These are phyloP conservation scores for Escovopsis sp. DNA, from an alignment of 2,329 filamentous ascomycete species.

Conservation along the genomic window DNA sequence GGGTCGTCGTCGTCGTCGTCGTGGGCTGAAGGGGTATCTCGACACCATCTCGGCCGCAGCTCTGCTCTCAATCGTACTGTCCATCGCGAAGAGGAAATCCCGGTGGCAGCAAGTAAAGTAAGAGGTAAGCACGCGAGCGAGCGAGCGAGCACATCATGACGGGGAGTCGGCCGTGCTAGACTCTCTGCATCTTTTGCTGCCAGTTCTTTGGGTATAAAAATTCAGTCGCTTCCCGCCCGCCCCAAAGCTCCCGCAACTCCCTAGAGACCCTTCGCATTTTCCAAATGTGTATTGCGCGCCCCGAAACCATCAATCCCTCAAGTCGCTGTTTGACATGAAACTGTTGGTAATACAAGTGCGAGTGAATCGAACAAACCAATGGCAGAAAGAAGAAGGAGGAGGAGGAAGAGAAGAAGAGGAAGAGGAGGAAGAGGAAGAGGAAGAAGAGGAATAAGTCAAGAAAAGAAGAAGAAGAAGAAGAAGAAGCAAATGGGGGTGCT, in stretches of 20 bases:
- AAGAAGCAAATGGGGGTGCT: conserved; percentile 2
- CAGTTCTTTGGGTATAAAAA: neutral
- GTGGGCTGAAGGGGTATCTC: too few relatives aligned
- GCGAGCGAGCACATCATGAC: too few relatives aligned
- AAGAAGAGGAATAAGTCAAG: conserved; percentile 1
- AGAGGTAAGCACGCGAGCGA: too few relatives aligned
- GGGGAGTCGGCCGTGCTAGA: too few relatives aligned
- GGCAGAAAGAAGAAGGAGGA: conserved; percentile 4
- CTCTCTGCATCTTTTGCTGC: neutral
- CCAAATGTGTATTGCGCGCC: neutral
- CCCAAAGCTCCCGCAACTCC: neutral
- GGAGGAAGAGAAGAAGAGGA: conserved; percentile 1
- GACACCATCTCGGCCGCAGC: too few relatives aligned
- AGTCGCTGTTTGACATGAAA: neutral
- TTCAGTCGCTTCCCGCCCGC: neutral
- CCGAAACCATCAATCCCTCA: neutral
- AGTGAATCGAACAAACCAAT: neutral
- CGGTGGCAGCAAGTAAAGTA: too few relatives aligned
- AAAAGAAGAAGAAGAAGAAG: conserved; percentile 4
- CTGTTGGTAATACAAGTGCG: neutral
- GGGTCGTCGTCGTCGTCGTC: too few relatives aligned
- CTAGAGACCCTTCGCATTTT: neutral
- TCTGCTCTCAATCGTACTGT: too few relatives aligned
- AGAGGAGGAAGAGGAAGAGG: conserved; percentile 1
- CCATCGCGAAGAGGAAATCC: too few relatives aligned